Evolutionary conservation across 2,329 filamentous ascomycete species (phyloP).

Genomic region (Penicillium sp.): DNA sequence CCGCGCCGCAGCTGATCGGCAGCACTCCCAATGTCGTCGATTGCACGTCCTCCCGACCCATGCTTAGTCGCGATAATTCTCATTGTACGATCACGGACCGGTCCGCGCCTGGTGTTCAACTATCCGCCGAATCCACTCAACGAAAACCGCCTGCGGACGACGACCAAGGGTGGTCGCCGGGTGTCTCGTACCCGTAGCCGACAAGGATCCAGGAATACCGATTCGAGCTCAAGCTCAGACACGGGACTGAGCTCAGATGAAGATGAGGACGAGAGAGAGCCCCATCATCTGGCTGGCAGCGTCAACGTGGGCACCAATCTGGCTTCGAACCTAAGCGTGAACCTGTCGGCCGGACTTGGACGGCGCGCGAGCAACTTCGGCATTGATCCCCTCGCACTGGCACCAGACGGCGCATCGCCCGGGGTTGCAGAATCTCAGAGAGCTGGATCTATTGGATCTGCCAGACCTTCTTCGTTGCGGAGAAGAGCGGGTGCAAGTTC

Average conservation of each 20-base stretch:
- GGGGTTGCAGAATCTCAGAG: conserved; percentile 25
- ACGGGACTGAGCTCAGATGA: conserved; percentile 36
- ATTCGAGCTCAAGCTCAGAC: conserved; percentile 37
- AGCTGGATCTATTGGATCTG: conserved; percentile 31
- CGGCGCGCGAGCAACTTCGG: conserved; percentile 31
- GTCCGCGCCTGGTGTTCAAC: conserved; percentile 78
- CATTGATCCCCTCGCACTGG: conserved; percentile 26
- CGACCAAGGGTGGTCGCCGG: conserved; percentile 29
- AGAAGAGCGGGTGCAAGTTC: conserved; percentile 26
- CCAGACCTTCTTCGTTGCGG: conserved; percentile 21
- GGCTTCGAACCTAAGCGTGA: not conserved
- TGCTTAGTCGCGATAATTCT: conserved; percentile 65
- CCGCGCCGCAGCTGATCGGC: conserved; percentile 3
- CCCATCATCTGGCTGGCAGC: not conserved
- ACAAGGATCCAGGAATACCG: conserved; percentile 29
- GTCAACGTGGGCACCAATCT: not conserved
- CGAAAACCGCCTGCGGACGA: conserved; percentile 33
- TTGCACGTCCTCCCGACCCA: conserved; percentile 47
- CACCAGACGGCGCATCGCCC: conserved; percentile 23
- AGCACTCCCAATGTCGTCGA: conserved; percentile 38
- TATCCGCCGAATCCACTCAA: conserved; percentile 60
- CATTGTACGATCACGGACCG: conserved; percentile 68
- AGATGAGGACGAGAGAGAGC: conserved; percentile 31
- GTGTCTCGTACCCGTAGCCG: conserved; percentile 28
- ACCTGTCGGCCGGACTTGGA: conserved; percentile 8